Conservation (phyloP, 345 rosid species). For the Melastoma malabathricum region DNA sequence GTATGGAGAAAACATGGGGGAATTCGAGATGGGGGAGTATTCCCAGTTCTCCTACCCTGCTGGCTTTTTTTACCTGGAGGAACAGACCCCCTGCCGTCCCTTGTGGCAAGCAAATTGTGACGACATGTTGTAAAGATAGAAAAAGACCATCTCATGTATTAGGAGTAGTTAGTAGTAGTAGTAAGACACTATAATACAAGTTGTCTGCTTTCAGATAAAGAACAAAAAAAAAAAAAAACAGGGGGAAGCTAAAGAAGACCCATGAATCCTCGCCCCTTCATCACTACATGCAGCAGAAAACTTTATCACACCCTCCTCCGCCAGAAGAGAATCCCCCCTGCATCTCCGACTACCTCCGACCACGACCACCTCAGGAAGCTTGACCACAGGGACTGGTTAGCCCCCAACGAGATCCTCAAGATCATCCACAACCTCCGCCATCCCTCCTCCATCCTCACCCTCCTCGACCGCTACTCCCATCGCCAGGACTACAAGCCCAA, state of each 20-base stretch:
- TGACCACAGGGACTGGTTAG: slow-evolving; percentile 73
- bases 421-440: slow-evolving; percentile 20
- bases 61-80: slow-evolving; percentile 26
- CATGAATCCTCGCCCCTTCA: slow-evolving; percentile 5
- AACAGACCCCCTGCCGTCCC: slow-evolving; percentile 10
- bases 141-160: too few species aligned
- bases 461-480: slow-evolving; percentile 42
- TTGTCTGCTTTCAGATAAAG: too few species aligned
- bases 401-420: slow-evolving; percentile 53
- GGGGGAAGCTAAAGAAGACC: not conserved
- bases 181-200: too few species aligned
- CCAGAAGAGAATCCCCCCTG: too few species aligned
- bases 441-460: slow-evolving; percentile 30
- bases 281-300: not conserved
- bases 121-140: not conserved
- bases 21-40: slow-evolving; percentile 16
- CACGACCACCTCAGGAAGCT: slow-evolving; percentile 21
- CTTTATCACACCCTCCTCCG: not conserved
- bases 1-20: slow-evolving; percentile 15
- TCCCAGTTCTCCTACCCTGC: slow-evolving; percentile 12
- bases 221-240: too few species aligned
- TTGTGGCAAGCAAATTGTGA: slow-evolving; percentile 34
- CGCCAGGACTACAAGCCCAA: slow-evolving; percentile 73
- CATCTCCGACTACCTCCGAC: slow-evolving; percentile 5
- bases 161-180: too few species aligned